A percentile compares a stretch with the other conserved stretches of the same genome.
Evolutionary conservation across 768 basidiomycete genomes (phyloP).

Genomic region (Paxillus rubicundulus): DNA sequence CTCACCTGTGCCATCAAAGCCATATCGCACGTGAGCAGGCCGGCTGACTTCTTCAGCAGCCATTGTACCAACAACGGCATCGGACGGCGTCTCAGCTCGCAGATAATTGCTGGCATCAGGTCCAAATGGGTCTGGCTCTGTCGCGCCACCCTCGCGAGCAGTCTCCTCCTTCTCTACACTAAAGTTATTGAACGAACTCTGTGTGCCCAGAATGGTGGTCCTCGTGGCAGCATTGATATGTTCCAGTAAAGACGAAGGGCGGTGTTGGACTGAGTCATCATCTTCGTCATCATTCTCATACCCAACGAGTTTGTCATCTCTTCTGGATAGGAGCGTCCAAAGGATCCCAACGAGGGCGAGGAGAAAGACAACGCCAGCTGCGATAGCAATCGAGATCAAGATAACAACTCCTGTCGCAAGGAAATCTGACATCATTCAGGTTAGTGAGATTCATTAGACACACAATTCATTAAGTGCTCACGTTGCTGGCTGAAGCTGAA

Average conservation of each 20-base stretch:
- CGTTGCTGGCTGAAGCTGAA: conserved; percentile 74
- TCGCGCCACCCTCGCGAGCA: conserved; percentile 33
- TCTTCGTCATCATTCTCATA: conserved; percentile 71
- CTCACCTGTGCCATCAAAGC: conserved; percentile 75
- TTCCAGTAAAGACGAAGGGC: conserved; percentile 84
- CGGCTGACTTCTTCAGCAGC: conserved; percentile 63
- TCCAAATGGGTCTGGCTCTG: conserved; percentile 55
- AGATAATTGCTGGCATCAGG: conserved; percentile 76
- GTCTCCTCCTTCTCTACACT: conserved; percentile 55
- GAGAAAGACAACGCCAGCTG: conserved; percentile 89
- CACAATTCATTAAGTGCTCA: conserved; percentile 38
- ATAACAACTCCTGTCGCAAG: conserved; percentile 92
- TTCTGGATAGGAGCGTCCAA: conserved; percentile 83
- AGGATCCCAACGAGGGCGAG: conserved; percentile 81
- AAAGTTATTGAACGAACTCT: conserved; percentile 36
- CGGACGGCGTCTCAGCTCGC: conserved; percentile 79
- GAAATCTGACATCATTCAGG: conserved; percentile 52
- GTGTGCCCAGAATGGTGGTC: conserved; percentile 69
- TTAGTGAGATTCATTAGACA: conserved; percentile 1
- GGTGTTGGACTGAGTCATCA: conserved; percentile 71
- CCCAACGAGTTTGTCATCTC: conserved; percentile 69
- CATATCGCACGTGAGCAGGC: conserved; percentile 77
- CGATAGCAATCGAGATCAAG: conserved; percentile 94
- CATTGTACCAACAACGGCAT: conserved; percentile 61
- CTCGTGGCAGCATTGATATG: conserved; percentile 91